Percentiles rank a stretch among this genome's conserved stretches.
phyloP scores from a whole-genome alignment of 2,329 filamentous ascomycete species.

The Ophiostoma montium region DNA sequence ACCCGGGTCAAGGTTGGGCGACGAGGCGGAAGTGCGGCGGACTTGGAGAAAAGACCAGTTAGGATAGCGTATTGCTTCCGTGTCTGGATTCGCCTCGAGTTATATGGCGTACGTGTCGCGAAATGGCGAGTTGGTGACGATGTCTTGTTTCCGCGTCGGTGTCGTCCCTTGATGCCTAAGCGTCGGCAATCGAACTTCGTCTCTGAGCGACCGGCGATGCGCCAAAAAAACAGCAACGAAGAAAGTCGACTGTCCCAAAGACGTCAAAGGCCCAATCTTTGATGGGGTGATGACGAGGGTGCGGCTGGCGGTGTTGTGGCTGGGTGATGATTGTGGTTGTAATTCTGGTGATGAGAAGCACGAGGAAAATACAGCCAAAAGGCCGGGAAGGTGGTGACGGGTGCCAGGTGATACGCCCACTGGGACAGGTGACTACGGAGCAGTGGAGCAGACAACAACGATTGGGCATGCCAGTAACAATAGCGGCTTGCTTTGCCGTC shows the following conservation, averaged over 20 bases:
- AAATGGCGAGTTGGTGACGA: background rate
- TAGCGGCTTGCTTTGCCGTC: too few species aligned
- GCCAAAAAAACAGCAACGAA: background rate
- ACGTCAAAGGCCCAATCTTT: background rate
- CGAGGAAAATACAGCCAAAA: background rate
- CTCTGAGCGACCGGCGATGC: background rate
- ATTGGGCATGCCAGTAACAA: background rate
- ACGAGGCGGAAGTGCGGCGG: background rate
- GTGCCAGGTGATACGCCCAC: conserved; percentile 1
- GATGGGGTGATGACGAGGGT: background rate
- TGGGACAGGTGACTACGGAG: background rate
- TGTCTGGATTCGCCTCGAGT: background rate
- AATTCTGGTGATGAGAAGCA: background rate
- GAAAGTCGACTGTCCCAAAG: background rate
- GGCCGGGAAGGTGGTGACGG: background rate
- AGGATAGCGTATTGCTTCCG: background rate
- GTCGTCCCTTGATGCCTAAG: background rate
- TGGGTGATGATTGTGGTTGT: background rate
- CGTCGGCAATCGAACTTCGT: background rate
- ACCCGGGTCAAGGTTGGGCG: background rate
- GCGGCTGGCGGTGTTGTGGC: background rate
- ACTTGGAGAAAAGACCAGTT: background rate
- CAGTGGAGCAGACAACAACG: background rate
- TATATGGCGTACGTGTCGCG: background rate
- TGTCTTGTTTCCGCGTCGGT: background rate